Evolutionary conservation across 352 stramenopile species (phyloP), one percentile per base, ranked within the genome.

Genomic region (Phytopythium boreale): DNA sequence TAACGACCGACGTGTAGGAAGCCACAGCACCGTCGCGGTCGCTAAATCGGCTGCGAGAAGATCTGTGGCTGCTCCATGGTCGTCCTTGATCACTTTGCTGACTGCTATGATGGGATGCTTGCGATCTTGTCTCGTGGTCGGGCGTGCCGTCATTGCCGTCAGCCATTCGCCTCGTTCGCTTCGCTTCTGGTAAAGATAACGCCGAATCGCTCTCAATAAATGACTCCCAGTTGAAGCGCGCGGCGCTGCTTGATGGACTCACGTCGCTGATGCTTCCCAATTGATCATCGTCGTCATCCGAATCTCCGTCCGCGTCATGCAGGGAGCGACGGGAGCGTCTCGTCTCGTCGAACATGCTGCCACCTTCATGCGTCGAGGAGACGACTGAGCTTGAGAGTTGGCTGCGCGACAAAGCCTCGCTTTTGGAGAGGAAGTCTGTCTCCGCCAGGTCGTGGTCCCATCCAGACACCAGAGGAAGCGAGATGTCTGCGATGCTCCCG

Each of bases 141-240:
- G 24, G 15, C 10, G 24, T 8, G 20, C 8, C 24, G n/a, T 8
- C 39, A 11, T 47, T 59, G 37, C 26, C 49, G n/a, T 31, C 34
- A 39, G 11, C 52, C 61, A 63, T 64, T 31, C 56, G 65, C 46
- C 55, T 62, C 34, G 64, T 59, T 27, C 61, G 51, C 51, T 78
- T 70, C 49, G 69, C 62, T 51, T 71, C 57, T 2, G 70, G 41
- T 4, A 56, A 58, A 15, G 73, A 80, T 46, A 72, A 66, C 14
- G 82, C 75, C 1, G 75, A 83, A n/a, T 70, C 61, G 34, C 71
- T 88, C 39, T 82, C 73, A n/a, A 89, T 77, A 70, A 89, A 89
- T 20, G 74, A 77, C 43, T 89, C 77, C 80, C 80, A 89, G 66
- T 89, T 79, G 26, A 89, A 84, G 47, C 52, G 70, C 41, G 71